Percentiles rank a stretch among this genome's conserved stretches.
These are phyloP conservation scores for Raffaelea arxii DNA, from an alignment of 2,329 filamentous ascomycete species.

Conservation along the genomic window DNA sequence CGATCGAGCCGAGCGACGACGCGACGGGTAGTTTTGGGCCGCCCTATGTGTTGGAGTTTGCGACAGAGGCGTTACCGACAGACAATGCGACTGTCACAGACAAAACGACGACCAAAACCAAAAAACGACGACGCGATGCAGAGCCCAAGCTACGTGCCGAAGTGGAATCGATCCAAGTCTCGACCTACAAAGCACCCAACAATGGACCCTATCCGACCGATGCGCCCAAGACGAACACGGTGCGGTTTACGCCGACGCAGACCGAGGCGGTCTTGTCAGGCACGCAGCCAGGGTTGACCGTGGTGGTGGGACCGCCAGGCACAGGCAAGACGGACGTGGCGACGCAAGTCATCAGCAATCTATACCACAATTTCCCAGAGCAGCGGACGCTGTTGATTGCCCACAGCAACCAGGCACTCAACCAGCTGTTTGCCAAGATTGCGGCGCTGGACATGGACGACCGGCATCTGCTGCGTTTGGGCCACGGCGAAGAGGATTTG, in stretches of 20 bases:
- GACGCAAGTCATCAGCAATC: constrained; percentile 96
- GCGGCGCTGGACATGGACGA: constrained; percentile 93
- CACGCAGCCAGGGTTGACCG: constrained; percentile 84
- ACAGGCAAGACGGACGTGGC: constrained; percentile 99
- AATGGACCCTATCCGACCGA: constrained; percentile 84
- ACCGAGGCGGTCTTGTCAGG: constrained; percentile 89
- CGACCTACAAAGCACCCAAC: constrained; percentile 82
- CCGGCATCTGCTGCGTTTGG: constrained; percentile 81
- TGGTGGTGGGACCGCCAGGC: constrained; percentile 89
- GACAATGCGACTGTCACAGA: too few species aligned
- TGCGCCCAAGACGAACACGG: constrained; percentile 66
- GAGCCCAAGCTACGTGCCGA: constrained; percentile 55
- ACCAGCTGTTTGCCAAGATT: constrained; percentile 97
- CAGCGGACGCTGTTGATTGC: constrained; percentile 89
- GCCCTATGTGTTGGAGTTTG: constrained; percentile 73
- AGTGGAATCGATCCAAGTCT: constrained; percentile 65
- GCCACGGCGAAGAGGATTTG: constrained; percentile 91
- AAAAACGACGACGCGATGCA: constrained; percentile 77
- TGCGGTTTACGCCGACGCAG: constrained; percentile 86
- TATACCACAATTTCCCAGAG: constrained; percentile 94
- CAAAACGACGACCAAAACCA: constrained; percentile 50
- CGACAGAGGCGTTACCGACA: too few species aligned
- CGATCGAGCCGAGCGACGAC: constrained; percentile 66
- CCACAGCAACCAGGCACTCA: constrained; percentile 95
- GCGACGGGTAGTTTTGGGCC: constrained; percentile 68